Evolutionary conservation across 2,329 filamentous ascomycete genomes (phyloP).

Genomic region (Herpotrichia juniperi): DNA sequence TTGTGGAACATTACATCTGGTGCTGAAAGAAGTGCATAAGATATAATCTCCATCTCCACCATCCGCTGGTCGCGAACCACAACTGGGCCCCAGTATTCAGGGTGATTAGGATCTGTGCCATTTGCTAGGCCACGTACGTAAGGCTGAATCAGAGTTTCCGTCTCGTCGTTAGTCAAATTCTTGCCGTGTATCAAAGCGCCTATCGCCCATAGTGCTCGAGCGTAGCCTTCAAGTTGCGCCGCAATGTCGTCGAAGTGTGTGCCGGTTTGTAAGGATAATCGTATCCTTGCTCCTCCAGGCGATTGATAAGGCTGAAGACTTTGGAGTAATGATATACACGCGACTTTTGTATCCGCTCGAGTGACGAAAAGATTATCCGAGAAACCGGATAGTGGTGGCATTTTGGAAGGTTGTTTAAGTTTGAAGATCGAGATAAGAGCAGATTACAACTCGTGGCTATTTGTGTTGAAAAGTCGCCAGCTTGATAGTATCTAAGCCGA

Average conservation of each 20-base stretch:
- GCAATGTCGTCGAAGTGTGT: slow-evolving; percentile 45
- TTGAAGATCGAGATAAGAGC: no score
- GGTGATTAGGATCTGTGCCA: slow-evolving; percentile 40
- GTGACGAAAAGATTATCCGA: slow-evolving; percentile 34
- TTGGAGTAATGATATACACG: slow-evolving; percentile 29
- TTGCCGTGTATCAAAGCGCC: slow-evolving; percentile 32
- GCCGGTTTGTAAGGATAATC: slow-evolving; percentile 35
- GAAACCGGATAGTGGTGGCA: slow-evolving; percentile 36
- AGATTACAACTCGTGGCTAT: no score
- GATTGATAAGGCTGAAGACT: slow-evolving; percentile 38
- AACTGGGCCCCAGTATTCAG: slow-evolving; percentile 57
- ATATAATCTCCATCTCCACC: slow-evolving; percentile 61
- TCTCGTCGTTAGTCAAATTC: slow-evolving; percentile 18
- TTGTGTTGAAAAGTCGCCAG: no score
- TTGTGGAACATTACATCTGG: slow-evolving; percentile 47
- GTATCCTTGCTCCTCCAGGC: slow-evolving; percentile 36
- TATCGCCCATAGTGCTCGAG: slow-evolving; percentile 41
- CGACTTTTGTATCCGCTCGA: slow-evolving; percentile 29
- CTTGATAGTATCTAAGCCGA: no score
- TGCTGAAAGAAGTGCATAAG: slow-evolving; percentile 55
- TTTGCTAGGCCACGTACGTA: slow-evolving; percentile 40
- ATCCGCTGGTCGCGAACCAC: slow-evolving; percentile 57
- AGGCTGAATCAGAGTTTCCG: slow-evolving; percentile 26
- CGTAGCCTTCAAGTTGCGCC: slow-evolving; percentile 42
- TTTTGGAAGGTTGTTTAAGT: no score